phyloP scores from a whole-genome alignment of 1,284 basidiomycete genomes.

The Xerocomus minutiporus region DNA sequence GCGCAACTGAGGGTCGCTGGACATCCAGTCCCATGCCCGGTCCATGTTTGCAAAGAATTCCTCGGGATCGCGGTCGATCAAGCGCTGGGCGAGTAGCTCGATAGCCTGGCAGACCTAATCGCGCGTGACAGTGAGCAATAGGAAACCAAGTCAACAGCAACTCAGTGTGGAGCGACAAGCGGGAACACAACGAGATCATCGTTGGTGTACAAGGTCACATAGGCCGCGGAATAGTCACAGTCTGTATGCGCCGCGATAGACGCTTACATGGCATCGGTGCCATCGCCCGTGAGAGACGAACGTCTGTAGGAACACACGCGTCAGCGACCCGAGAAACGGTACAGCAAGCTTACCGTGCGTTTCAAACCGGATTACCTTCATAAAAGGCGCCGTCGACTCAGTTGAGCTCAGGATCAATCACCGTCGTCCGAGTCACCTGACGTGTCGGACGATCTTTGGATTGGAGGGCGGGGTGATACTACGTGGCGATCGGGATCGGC shows the following conservation, averaged over 20 bases:
- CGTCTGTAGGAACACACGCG: conserved; percentile 9
- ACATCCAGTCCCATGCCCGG: conserved; percentile 70
- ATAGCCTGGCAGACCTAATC: conserved; percentile 72
- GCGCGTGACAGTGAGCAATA: neutral
- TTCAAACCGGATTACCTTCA: conserved; percentile 31
- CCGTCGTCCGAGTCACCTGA: too few species aligned
- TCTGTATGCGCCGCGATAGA: conserved; percentile 57
- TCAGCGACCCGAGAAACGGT: neutral
- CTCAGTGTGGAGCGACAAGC: too few species aligned
- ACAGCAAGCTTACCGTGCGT: conserved; percentile 25
- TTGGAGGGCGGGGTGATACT: too few species aligned
- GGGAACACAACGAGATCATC: neutral
- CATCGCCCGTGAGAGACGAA: conserved; percentile 50
- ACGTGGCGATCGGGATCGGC: neutral
- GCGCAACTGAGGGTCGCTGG: conserved; percentile 80
- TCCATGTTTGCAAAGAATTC: conserved; percentile 86
- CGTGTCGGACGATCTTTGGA: too few species aligned
- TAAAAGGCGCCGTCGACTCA: conserved; percentile 11
- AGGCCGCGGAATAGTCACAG: conserved; percentile 92
- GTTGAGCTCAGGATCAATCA: neutral
- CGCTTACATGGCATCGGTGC: conserved; percentile 54
- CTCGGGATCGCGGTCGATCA: conserved; percentile 80
- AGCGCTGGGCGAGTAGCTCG: conserved; percentile 62
- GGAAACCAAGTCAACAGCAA: neutral
- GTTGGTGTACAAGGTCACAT: conserved; percentile 73